Evolutionary conservation across 257 asterid species (phyloP).

Genomic region (Euphrasia confusa): DNA sequence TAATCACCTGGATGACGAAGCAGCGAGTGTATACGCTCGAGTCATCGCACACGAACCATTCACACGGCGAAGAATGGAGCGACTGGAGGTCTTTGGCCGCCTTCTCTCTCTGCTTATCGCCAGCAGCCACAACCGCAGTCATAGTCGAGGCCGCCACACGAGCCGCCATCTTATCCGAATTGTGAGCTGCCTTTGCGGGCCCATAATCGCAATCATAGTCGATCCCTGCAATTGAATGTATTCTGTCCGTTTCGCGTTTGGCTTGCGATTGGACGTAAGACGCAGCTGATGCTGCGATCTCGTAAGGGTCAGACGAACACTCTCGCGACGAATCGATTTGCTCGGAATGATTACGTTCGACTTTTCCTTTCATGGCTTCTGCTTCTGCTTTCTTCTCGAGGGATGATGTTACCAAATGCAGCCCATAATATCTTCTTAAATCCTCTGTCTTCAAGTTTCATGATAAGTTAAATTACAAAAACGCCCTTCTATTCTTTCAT

Average conservation of each 20-base stretch:
- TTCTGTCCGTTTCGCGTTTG: slow-evolving; percentile 20
- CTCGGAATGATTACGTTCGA: slow-evolving; percentile 25
- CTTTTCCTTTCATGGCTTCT: slow-evolving; percentile 37
- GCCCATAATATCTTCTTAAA: slow-evolving; percentile 56
- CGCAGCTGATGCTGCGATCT: slow-evolving; percentile 82
- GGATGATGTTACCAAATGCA: slow-evolving; percentile 77
- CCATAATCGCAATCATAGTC: slow-evolving; percentile 19
- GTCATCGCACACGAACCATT: slow-evolving; percentile 88
- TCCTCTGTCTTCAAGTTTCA: slow-evolving; percentile 55
- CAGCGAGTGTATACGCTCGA: slow-evolving; percentile 57
- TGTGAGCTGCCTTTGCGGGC: slow-evolving; percentile 24
- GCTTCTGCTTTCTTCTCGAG: slow-evolving; percentile 65
- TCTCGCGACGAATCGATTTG: slow-evolving; percentile 22
- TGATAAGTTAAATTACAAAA: background rate
- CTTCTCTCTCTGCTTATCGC: slow-evolving; percentile 60
- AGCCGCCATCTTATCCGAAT: slow-evolving; percentile 61
- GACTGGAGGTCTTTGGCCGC: slow-evolving; percentile 85
- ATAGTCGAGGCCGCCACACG: slow-evolving; percentile 73
- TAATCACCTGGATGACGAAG: slow-evolving; percentile 71
- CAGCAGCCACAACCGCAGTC: slow-evolving; percentile 89
- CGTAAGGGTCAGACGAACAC: slow-evolving; percentile 54
- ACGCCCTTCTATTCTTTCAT: background rate
- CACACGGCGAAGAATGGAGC: slow-evolving; percentile 78
- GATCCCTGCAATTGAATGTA: too few species aligned
- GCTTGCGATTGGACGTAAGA: slow-evolving; percentile 59